These are phyloP conservation scores for Cicer judaicum DNA, from an alignment of 306 rosid genomes.

Conservation along the genomic window DNA sequence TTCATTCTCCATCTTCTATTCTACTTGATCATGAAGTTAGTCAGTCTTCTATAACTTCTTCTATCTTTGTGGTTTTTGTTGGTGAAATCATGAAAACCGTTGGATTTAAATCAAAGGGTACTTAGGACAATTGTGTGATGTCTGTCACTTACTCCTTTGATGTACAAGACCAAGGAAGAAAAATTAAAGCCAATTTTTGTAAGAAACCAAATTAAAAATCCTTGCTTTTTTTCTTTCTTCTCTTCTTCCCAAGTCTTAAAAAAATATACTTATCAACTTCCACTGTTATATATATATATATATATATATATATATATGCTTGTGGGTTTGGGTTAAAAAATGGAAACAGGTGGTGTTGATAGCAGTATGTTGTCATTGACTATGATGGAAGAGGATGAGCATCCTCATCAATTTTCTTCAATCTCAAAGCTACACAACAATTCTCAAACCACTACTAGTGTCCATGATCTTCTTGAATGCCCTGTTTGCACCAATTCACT, in stretches of 20 bases:
- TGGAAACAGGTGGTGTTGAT: conserved; percentile 60
- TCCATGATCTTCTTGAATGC: conserved; percentile 80
- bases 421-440: conserved; percentile 58
- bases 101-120: conserved; percentile 41
- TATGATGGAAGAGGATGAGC: conserved; percentile 64
- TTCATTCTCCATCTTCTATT: no score
- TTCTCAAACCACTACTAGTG: conserved; percentile 60
- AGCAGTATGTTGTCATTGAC: conserved; percentile 53
- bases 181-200: conserved; percentile 44
- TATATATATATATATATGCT: neutral
- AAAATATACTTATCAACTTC: conserved; percentile 1
- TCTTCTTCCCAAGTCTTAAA: conserved; percentile 19
- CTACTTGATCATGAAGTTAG: no score
- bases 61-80: neutral
- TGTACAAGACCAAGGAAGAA: conserved; percentile 35
- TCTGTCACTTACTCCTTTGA: neutral
- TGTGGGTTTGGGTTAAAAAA: conserved; percentile 37
- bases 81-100: conserved; percentile 38
- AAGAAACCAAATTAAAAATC: conserved; percentile 7
- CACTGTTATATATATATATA: neutral
- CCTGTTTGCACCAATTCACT: conserved; percentile 78
- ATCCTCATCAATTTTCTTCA: conserved; percentile 56
- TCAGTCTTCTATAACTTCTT: neutral
- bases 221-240: conserved; percentile 17
- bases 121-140: conserved; percentile 16